phyloP scores from a whole-genome alignment of 805 yeast genomes.

The Wickerhamiella alocasiicola region DNA sequence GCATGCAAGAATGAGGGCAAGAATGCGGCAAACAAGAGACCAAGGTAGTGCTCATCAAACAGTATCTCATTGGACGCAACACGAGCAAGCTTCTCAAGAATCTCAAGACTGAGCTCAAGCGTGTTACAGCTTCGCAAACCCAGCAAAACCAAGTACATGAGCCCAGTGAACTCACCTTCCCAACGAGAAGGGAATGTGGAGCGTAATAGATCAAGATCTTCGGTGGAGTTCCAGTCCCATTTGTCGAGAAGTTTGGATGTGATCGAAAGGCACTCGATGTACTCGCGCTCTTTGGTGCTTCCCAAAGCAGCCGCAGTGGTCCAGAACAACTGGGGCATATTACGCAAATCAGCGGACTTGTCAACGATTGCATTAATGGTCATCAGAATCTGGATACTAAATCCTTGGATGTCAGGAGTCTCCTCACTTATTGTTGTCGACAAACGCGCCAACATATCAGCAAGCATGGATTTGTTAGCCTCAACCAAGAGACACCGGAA shows the following conservation, averaged over 20 bases:
- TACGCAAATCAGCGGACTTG: slow-evolving; percentile 64
- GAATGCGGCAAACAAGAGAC: slow-evolving; percentile 63
- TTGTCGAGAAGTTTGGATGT: slow-evolving; percentile 73
- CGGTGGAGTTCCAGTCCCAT: slow-evolving; percentile 74
- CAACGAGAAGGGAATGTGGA: slow-evolving; percentile 87
- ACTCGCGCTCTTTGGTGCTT: slow-evolving; percentile 87
- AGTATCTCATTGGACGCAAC: slow-evolving; percentile 64
- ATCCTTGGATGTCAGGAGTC: slow-evolving; percentile 82
- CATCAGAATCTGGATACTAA: slow-evolving; percentile 94
- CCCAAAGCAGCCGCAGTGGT: slow-evolving; percentile 81
- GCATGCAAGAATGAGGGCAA: slow-evolving; percentile 80
- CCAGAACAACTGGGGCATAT: slow-evolving; percentile 94
- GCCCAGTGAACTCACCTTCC: slow-evolving; percentile 89
- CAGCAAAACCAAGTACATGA: slow-evolving; percentile 63
- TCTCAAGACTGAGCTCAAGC: slow-evolving; percentile 60
- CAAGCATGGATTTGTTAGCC: slow-evolving; percentile 75
- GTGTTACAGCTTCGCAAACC: slow-evolving; percentile 77
- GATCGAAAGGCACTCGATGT: slow-evolving; percentile 73
- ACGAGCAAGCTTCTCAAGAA: slow-evolving; percentile 58
- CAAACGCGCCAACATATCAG: slow-evolving; percentile 85
- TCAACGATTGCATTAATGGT: slow-evolving; percentile 87
- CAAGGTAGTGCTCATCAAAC: slow-evolving; percentile 55
- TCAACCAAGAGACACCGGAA: slow-evolving; percentile 74
- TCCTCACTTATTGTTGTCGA: slow-evolving; percentile 90
- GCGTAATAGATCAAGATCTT: slow-evolving; percentile 68